Conservation (phyloP, 164 flowering plant genomes). For the grape (Vitis vinifera) region ASM3070453v1 NC_081811.1:4312501-4313000, state of each 20-base stretch:
- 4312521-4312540: conserved; percentile 44
- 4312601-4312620: conserved; percentile 2
- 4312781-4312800: neutral
- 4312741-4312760: neutral
- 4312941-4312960: neutral
- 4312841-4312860: neutral
- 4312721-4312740: no score
- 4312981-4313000: conserved; percentile 74
- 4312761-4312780: conserved; percentile 4
- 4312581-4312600: conserved; percentile 87
- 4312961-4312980: conserved; percentile 90
- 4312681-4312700: no score
- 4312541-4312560: conserved; percentile 92
- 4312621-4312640: neutral
- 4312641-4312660: neutral
- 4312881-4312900: neutral
- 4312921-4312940: neutral
- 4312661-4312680: no score
- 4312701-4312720: no score
- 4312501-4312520: neutral
- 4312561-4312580: conserved; percentile 79
- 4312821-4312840: neutral
- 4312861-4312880: neutral
- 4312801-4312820: neutral
- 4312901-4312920: neutral